Base-by-base conservation (phyloP, 768 basidiomycete genomes). In the Auriscalpium orientale region DNA sequence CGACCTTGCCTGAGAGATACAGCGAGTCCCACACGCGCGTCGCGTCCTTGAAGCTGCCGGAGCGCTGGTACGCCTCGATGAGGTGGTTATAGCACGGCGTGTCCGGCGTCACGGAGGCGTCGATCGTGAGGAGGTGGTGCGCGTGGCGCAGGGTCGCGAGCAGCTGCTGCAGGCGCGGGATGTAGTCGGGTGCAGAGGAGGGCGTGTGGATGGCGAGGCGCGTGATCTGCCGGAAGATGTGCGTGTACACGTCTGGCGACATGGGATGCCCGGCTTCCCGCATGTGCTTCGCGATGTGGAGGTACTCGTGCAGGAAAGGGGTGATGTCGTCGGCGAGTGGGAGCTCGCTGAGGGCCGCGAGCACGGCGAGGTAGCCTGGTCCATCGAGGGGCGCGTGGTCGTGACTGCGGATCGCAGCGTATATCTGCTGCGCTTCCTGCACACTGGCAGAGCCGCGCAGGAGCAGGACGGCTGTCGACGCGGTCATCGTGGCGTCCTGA, bases 61-160 rank as follows among this genome's bases (percentile, higher is more conserved):
- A 75, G n/a, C 84, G 84, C 62, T 89, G 84, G 69, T 95, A 98
- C 0, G 90, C 84, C 68, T 91, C 82, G 88, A 97, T 91, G 58
- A 97, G 72, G 64, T 89, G 82, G 66, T 93, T 95, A 79, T 88
- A 58, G 51, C 57, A 61, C 6, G 53, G 52, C 6, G 53, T 58
- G 61, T 92, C 86, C 2, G 91, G 87, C 9, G 84, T 78, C 55
- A 94, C 70, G n/a, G 81, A 77, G 13, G 86, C 76, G 64, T 94
- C 91, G 44, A 94, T 74, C n/a, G 83, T 85, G 65, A 95, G 76
- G 55, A 82, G 74, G 57, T 88, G 81, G 67, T 95, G 91, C 8
- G 85, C 76, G 9, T 83, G 80, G 21, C 82, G 80, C 44, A 86
- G 76, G n/a, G 76, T 72, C 5, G 65, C 68, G 11, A 80, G 67